A percentile compares a stretch with the other conserved stretches of the same genome.
Evolutionary conservation across 2,329 filamentous ascomycete genomes (phyloP).

Genomic region (Fusarium torulosum): DNA sequence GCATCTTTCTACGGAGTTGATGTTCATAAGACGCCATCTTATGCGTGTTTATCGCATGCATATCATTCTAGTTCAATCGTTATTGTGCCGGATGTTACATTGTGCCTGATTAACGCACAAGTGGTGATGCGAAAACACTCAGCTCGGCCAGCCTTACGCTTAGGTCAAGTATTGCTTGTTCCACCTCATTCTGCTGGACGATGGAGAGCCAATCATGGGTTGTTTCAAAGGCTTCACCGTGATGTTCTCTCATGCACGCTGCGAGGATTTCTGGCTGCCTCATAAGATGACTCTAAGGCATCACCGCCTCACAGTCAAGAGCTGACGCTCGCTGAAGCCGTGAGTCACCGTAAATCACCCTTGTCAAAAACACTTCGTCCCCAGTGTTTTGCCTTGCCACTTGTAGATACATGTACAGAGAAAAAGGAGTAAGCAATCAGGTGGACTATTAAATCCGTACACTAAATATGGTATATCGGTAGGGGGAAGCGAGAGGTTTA

Average conservation of each 20-base stretch:
- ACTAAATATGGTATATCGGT: background rate
- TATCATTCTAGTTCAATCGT: conserved; percentile 13
- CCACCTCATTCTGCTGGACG: background rate
- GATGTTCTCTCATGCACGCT: conserved; percentile 4
- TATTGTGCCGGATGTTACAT: conserved; percentile 24
- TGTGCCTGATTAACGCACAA: conserved; percentile 41
- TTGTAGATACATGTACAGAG: background rate
- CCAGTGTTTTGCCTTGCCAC: conserved; percentile 39
- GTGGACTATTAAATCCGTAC: background rate
- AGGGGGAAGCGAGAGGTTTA: background rate
- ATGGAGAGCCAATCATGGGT: conserved; percentile 16
- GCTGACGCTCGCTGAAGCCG: conserved; percentile 15
- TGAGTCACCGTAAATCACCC: conserved; percentile 39
- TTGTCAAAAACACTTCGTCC: conserved; percentile 18
- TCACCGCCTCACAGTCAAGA: conserved; percentile 22
- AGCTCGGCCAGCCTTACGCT: conserved; percentile 3
- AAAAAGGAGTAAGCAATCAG: conserved; percentile 4
- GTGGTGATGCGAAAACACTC: conserved; percentile 17
- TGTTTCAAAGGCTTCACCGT: background rate
- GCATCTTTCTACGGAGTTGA: background rate
- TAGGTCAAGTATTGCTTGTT: background rate
- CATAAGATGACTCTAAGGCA: conserved; percentile 19
- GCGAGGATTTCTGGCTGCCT: conserved; percentile 15
- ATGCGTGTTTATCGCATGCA: conserved; percentile 28
- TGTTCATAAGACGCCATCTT: conserved; percentile 2